phyloP scores from a whole-genome alignment of 164 flowering plant species.

The Buxus sempervirens region DNA sequence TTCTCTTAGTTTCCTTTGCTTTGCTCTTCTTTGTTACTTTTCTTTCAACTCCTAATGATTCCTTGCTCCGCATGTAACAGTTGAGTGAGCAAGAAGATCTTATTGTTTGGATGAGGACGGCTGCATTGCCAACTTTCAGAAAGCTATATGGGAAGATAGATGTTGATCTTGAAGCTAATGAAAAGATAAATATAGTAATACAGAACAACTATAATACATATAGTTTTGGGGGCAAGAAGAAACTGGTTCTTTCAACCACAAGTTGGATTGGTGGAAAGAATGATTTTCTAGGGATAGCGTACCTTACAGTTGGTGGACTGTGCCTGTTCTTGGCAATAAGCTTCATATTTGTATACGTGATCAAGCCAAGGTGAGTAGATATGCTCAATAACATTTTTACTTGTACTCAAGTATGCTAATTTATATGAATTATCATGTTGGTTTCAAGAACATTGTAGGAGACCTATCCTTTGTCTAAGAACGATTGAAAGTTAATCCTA shows the following conservation, averaged over 20 bases:
- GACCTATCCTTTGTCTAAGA: neutral
- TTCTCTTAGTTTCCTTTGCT: neutral
- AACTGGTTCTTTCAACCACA: slow-evolving; percentile 73
- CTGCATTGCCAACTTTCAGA: slow-evolving; percentile 83
- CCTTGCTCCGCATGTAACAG: slow-evolving; percentile 32
- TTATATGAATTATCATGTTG: neutral
- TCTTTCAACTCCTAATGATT: neutral
- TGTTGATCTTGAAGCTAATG: slow-evolving; percentile 53
- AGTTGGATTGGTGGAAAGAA: slow-evolving; percentile 91
- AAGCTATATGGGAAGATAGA: slow-evolving; percentile 84
- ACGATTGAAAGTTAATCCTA: neutral
- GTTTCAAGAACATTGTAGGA: neutral
- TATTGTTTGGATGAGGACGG: slow-evolving; percentile 96
- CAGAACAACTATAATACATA: slow-evolving; percentile 84
- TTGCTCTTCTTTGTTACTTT: neutral
- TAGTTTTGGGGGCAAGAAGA: slow-evolving; percentile 71
- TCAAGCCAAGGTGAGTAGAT: slow-evolving; percentile 68
- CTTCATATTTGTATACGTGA: slow-evolving; percentile 55
- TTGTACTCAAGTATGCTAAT: too few relatives aligned
- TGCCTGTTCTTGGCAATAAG: slow-evolving; percentile 60
- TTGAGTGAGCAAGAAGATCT: slow-evolving; percentile 87
- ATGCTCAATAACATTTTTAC: neutral
- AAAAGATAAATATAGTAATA: slow-evolving; percentile 42
- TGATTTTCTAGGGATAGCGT: slow-evolving; percentile 75
- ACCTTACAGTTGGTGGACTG: slow-evolving; percentile 63